Base-by-base conservation (phyloP, 2,329 filamentous ascomycete species). In the Triangularia setosa region DNA sequence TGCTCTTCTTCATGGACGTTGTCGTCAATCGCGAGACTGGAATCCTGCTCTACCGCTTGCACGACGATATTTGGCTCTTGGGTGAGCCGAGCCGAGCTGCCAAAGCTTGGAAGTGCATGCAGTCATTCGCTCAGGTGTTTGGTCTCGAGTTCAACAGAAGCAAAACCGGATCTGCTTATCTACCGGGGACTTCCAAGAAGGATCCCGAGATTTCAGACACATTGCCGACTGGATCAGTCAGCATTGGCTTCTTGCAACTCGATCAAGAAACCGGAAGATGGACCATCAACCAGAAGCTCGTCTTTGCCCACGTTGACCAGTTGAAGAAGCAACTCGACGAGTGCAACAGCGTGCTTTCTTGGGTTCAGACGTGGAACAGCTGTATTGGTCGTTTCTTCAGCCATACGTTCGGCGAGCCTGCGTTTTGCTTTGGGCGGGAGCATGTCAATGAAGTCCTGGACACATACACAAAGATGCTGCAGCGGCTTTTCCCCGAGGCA, bases 181-280 rank as follows among this genome's bases (percentile, higher is more conserved):
- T 80, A 16, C 65, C 65, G 1, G 59, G 64, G 11, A 62, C 67
- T 24, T 65, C 58, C 18, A 73, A 61, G 68, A 69, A 62, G 61
- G 68, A 72, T 68, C 18, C 61, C n/a, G 35, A 59, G 8, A 68
- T 70, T 16, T 69, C 67, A 16, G 65, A 69, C 21, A 63, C 61
- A 16, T 76, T 87, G n/a, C 85, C 85, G 0, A 57, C 72, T 9
- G 85, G 84, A 0, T 74, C 79, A 1, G 81, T 87, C 35, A 78
- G 78, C 16, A 84, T 84, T 78, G 85, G 84, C 0, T 85, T 87
- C 69, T 75, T 87, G 55, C 74, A 77, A 52, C 77, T 87, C 0
- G 79, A 85, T 65, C 72, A 79, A 4, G 67, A 75, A 11, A 72
- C 77, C 16, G 80, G 80, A 14, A 78, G 78, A 35, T 87, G 84